Conservation (phyloP, 352 stramenopile species). For the Phytophthora hibernalis region DNA sequence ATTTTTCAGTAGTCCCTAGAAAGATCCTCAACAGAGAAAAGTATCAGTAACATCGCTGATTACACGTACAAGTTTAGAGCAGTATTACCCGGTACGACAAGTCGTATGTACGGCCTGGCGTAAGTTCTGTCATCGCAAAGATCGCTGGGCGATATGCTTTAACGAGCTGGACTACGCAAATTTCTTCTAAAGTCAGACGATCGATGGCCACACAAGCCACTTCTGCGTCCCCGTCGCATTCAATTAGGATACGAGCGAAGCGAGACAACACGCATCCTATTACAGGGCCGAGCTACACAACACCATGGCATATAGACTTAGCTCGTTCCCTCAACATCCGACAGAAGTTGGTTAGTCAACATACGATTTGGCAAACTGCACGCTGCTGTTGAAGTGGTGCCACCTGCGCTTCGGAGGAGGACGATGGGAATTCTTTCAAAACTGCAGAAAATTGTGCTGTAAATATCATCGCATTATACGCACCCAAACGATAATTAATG, state of each 20-base stretch:
- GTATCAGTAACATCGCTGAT: neutral
- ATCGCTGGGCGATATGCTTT: conserved; percentile 32
- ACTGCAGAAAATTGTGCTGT: conserved; percentile 4
- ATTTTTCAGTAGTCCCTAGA: conserved; percentile 37
- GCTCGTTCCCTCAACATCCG: neutral
- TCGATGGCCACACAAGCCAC: conserved; percentile 48
- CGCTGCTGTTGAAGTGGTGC: conserved; percentile 9
- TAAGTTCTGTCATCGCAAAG: conserved; percentile 40
- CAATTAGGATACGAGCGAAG: conserved; percentile 47
- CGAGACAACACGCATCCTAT: conserved; percentile 47
- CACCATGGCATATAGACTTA: neutral
- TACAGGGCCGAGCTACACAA: conserved; percentile 48
- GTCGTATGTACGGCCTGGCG: conserved; percentile 47
- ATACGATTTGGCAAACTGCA: conserved; percentile 26
- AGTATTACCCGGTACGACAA: conserved; percentile 42
- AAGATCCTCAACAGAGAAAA: conserved; percentile 2
- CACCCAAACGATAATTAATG: neutral
- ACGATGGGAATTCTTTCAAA: conserved; percentile 21
- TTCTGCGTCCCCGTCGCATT: conserved; percentile 46
- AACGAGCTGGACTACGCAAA: conserved; percentile 11
- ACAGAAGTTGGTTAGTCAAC: conserved; percentile 1
- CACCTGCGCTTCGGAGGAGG: conserved; percentile 2
- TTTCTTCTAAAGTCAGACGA: conserved; percentile 35
- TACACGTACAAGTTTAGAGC: neutral
- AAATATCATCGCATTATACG: neutral